Base-by-base conservation (phyloP, 2,329 filamentous ascomycete genomes). In the Stylonectria norvegica region DNA sequence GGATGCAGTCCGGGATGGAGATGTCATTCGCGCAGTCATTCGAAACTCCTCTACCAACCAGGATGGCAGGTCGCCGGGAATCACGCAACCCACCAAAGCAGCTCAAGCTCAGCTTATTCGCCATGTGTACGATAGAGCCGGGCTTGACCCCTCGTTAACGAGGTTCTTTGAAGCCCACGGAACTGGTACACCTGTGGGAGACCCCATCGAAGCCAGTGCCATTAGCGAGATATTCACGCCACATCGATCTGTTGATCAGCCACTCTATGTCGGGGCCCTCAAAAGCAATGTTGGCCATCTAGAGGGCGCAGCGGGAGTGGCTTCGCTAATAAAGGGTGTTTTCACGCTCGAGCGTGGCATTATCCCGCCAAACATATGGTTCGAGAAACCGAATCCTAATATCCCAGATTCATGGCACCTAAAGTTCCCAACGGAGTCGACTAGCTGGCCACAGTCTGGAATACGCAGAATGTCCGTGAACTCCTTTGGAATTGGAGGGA, bases 401-500 rank as follows among this genome's bases (percentile, higher is more conserved):
- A 39, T 48, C 14, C 17, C 38, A 25, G 22, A 25, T 8, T 32
- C 9, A 14, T 14, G 30, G 15, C 17, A 18, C 15, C 14, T 32
- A 29, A 32, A 32, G 30, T 8, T 27, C n/a, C 31, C 25, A 23
- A 40, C 19, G n/a, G 15, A 19, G 30, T 8, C 9, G 8, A 28
- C 8, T 15, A 5, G 10, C 20, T 52, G 47, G 49, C 47, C 47
- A 1, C 3, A 1, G 0, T 1, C 7, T 5, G 47, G 45, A 0
- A 9, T 48, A 1, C 40, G 49, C 0, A 45, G 49, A 0, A 31
- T 45, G 3, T 50, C 45, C 6, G 59, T 75, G 35, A 74, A 74
- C 53, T 67, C 63, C 36, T 75, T 75, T 34, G 71, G 71, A 0
- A 72, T 67, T 18, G 70, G 66, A 7, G 67, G 62, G 25, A 66